Base-by-base conservation (phyloP, 176 grass and related monocot genomes). In the Phyllostachys edulis region DNA sequence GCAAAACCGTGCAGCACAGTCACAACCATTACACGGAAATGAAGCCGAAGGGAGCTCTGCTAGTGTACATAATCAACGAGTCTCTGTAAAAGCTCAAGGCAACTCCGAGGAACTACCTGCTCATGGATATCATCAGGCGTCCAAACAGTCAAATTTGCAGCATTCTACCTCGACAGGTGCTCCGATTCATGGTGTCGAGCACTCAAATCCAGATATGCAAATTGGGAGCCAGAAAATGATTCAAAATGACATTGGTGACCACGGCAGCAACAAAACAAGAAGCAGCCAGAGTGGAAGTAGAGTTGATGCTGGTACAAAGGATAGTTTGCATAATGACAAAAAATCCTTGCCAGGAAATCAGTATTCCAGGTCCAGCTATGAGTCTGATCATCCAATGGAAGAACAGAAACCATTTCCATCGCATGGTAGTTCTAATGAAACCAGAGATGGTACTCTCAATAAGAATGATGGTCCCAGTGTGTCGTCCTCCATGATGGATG, bases 21-120 rank as follows among this genome's bases (percentile, higher is more conserved):
- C 78, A 49, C 88, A 82, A 36, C 49, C 86, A 68, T 80, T 90
- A 50, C 89, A 94, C 62, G 88, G 86, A 82, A 82, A 92, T 80
- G 95, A 97, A 85, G 82, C 94, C 3, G 88, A 97, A 80, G 90
- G 88, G 51, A 94, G 88, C 84, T 88, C 94, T 85, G 94, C 83
- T 65, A 79, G 86, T 80, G 94, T 85, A 39, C 83, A 68, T 24
- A 92, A 92, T 87, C 88, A 90, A 56, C 78, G 80, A n/a, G 21
- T 63, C 17, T 87, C 86, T 89, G 49, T 79, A 73, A 97, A 84
- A 76, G 46, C 73, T 81, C 70, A 87, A 73, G 83, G 44, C 38
- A 82, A 63, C 39, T 47, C 84, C 0, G 87, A 97, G 82, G 95
- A 94, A 50, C 79, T 66, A 80, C 63, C 85, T 80, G 24, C 64